These are phyloP conservation scores for Colletotrichum aenigma DNA, from an alignment of 2,329 filamentous ascomycete genomes.

Conservation along the genomic window DNA sequence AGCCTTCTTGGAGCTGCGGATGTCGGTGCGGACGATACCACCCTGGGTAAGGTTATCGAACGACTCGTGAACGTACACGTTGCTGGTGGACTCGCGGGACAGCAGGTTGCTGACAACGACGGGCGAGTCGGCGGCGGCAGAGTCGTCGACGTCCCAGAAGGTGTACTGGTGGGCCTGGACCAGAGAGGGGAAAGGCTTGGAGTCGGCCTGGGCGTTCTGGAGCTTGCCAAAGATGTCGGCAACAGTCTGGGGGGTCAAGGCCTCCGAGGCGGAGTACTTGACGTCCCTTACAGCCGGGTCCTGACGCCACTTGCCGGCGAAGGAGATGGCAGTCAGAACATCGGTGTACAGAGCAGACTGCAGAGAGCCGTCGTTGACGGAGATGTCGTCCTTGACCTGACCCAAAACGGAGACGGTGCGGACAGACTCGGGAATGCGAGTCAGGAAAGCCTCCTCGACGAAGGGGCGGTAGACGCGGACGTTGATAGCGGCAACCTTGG, in stretches of 20 bases:
- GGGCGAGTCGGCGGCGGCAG: slow-evolving; percentile 68
- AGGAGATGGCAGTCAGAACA: slow-evolving; percentile 83
- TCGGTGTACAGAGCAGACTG: slow-evolving; percentile 93
- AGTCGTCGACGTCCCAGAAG: slow-evolving; percentile 91
- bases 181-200: slow-evolving; percentile 43
- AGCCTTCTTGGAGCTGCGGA: slow-evolving; percentile 81
- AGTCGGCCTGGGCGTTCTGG: slow-evolving; percentile 55
- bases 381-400: slow-evolving; percentile 77
- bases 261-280: slow-evolving; percentile 80
- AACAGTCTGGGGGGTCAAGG: slow-evolving; percentile 60
- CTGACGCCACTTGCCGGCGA: slow-evolving; percentile 70
- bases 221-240: slow-evolving; percentile 53
- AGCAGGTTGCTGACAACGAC: slow-evolving; percentile 60
- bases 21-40: slow-evolving; percentile 81
- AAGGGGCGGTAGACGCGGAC: slow-evolving; percentile 96
- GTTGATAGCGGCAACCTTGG: slow-evolving; percentile 85
- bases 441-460: slow-evolving; percentile 90
- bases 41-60: slow-evolving; percentile 73
- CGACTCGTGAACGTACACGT: slow-evolving; percentile 65
- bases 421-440: slow-evolving; percentile 75
- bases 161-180: slow-evolving; percentile 79
- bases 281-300: slow-evolving; percentile 75
- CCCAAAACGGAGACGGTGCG: slow-evolving; percentile 84
- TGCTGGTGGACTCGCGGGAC: slow-evolving; percentile 74
- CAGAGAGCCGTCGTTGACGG: slow-evolving; percentile 74